These are phyloP conservation scores for Reutealis trisperma DNA, from an alignment of 345 rosid species.

Conservation along the genomic window DNA sequence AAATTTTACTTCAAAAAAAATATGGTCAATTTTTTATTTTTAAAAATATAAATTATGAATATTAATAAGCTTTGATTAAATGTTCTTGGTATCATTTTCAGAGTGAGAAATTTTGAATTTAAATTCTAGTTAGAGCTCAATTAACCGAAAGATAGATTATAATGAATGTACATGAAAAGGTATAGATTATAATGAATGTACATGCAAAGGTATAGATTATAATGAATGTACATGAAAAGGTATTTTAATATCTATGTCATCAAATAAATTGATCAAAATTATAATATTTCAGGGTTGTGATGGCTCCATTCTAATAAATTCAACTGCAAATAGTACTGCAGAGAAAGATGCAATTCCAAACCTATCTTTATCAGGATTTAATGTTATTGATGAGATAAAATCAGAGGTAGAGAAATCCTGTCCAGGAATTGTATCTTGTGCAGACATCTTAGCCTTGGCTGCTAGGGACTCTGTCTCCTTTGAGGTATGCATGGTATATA, in stretches of 20 bases:
- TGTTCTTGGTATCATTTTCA: not conserved
- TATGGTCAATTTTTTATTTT: too few relatives aligned
- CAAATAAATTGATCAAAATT: too few relatives aligned
- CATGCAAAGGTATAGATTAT: too few relatives aligned
- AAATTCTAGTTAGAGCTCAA: too few relatives aligned
- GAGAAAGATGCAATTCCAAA: constrained; percentile 63
- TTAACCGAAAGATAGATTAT: too few relatives aligned
- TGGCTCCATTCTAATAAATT: constrained; percentile 53
- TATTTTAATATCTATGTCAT: too few relatives aligned
- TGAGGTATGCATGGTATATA: constrained; percentile 38
- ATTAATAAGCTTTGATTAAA: not conserved
- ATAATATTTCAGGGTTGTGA: constrained; percentile 59
- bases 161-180: too few relatives aligned
- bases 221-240: too few relatives aligned
- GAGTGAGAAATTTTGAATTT: too few relatives aligned
- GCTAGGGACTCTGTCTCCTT: constrained; percentile 62
- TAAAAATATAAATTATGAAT: too few relatives aligned
- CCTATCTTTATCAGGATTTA: constrained; percentile 49
- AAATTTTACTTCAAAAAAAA: too few relatives aligned
- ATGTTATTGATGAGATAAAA: constrained; percentile 57
- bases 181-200: too few relatives aligned
- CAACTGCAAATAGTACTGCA: constrained; percentile 35
- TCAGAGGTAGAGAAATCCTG: constrained; percentile 50
- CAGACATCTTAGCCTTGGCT: constrained; percentile 56
- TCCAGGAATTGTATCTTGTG: constrained; percentile 68